Evolutionary conservation across 495 filamentous ascomycete species (phyloP).

Genomic region (Cladorrhinum samala): DNA sequence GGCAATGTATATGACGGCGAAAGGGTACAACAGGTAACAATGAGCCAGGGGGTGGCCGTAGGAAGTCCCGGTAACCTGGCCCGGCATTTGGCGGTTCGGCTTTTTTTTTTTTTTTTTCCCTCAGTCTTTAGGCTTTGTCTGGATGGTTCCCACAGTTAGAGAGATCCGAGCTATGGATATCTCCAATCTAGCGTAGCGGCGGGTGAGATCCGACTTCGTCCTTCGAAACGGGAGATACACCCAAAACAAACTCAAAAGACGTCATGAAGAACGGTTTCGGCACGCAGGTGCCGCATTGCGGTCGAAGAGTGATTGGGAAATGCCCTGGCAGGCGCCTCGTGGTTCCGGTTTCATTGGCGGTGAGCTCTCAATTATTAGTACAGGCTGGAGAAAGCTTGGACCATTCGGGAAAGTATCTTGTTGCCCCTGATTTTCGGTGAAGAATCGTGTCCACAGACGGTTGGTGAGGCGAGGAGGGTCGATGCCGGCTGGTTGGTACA

Average conservation of each 20-base stretch:
- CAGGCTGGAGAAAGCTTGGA: slow-evolving; percentile 11
- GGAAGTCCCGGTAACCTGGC: neutral
- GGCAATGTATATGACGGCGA: too few relatives aligned
- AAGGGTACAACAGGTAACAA: neutral
- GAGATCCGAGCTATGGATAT: too few relatives aligned
- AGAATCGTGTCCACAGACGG: slow-evolving; percentile 7
- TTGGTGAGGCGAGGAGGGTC: slow-evolving; percentile 4
- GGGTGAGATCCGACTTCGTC: too few relatives aligned
- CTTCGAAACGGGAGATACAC: too few relatives aligned
- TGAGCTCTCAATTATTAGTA: slow-evolving; percentile 15
- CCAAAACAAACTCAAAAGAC: too few relatives aligned
- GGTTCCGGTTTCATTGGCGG: slow-evolving; percentile 15
- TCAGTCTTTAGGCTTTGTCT: neutral
- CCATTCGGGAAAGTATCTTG: slow-evolving; percentile 18
- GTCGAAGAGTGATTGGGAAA: slow-evolving; percentile 6
- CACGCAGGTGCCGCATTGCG: neutral
- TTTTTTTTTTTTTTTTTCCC: neutral
- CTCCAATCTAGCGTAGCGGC: too few relatives aligned
- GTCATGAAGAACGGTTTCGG: neutral
- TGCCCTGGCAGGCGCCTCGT: slow-evolving; percentile 4
- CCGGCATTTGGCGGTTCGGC: neutral
- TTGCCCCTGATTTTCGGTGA: slow-evolving; percentile 14
- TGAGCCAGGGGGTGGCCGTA: neutral
- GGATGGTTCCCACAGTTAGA: too few relatives aligned
- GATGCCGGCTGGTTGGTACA: slow-evolving; percentile 11